Evolutionary conservation across 1,284 basidiomycete genomes (phyloP).

Genomic region (Ceratobasidium sp.): DNA sequence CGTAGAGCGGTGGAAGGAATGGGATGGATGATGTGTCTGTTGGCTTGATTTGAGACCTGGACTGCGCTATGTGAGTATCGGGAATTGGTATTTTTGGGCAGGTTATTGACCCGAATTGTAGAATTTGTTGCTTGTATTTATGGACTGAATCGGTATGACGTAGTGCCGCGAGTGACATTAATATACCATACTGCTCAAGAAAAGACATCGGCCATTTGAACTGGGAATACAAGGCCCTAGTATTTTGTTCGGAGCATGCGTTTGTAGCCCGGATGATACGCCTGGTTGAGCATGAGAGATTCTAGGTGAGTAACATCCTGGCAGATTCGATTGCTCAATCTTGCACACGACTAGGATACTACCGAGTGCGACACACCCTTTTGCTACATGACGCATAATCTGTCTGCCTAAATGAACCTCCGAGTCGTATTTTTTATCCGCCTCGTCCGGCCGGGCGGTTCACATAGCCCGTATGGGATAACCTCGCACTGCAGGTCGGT

Average conservation of each 20-base stretch:
- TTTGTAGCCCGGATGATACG: too few species aligned
- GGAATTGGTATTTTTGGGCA: not conserved
- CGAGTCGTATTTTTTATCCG: not conserved
- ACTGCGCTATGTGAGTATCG: not conserved
- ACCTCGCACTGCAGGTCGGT: not conserved
- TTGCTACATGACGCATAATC: not conserved
- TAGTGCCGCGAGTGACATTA: not conserved
- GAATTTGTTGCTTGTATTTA: constrained; percentile 14
- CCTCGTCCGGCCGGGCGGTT: not conserved
- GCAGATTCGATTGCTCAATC: too few species aligned
- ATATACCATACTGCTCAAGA: not conserved
- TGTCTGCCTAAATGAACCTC: not conserved
- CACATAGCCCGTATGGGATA: not conserved
- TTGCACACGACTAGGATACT: too few species aligned
- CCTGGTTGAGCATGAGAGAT: too few species aligned
- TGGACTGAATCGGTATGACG: not conserved
- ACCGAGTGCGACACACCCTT: too few species aligned
- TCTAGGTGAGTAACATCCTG: too few species aligned
- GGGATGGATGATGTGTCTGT: not conserved
- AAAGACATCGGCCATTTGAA: not conserved
- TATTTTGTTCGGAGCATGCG: too few species aligned
- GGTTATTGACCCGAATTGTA: not conserved
- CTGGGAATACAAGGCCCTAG: not conserved
- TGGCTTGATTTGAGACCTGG: not conserved
- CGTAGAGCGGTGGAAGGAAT: not conserved